Base-by-base conservation (phyloP, 805 yeast genomes). In the Zygosaccharomyces kombuchaensis region DNA sequence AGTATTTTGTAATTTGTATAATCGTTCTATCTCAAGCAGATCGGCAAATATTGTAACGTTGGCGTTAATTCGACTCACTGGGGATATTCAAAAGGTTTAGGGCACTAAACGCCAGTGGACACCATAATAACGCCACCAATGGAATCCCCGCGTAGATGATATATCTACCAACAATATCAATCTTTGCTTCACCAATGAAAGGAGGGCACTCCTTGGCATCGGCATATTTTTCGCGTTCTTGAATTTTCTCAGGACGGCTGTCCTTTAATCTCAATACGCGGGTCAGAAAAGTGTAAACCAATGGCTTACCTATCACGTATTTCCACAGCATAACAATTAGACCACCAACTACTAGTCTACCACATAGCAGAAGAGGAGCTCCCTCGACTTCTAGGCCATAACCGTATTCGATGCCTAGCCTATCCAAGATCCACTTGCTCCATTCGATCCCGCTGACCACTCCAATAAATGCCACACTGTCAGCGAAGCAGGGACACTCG, bases 401-500 rank as follows among this genome's bases (percentile, higher is more conserved):
- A 4, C 41, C 48, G 4, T 53, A 34, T 40, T 27, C 34, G 12
- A 47, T 39, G 2, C 48, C 47, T 21, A 45, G 38, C 13, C 58
- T 56, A 3, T 75, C 60, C 22, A 63, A 64, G 9, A 65, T 49
- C 80, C 84, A 81, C 54, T 76, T 78, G 14, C 81, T 73, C 21
- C 84, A 52, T 50, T 85, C 93, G 6, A 84, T 56, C 0, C 99
- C 99, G 36, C 81, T 68, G 12, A 89, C 71, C 35, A 90, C 97
- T 2, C 96, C 96, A 43, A 90, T 70, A 57, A 91, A 91, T 4
- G 98, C 95, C 25, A 91, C 96, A 14, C 89, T 80, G 62, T 91
- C 99, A 59, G 90, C 96, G 60, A 84, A 91, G 63, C 99, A 93
- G 1, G 99, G 99, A 60, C 99, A 91, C 54, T 82, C 84, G 56